Percentiles rank a stretch among this genome's conserved stretches.
phyloP scores from a whole-genome alignment of 31 red algal species.

The Odonthalia washingtoniensis region DNA sequence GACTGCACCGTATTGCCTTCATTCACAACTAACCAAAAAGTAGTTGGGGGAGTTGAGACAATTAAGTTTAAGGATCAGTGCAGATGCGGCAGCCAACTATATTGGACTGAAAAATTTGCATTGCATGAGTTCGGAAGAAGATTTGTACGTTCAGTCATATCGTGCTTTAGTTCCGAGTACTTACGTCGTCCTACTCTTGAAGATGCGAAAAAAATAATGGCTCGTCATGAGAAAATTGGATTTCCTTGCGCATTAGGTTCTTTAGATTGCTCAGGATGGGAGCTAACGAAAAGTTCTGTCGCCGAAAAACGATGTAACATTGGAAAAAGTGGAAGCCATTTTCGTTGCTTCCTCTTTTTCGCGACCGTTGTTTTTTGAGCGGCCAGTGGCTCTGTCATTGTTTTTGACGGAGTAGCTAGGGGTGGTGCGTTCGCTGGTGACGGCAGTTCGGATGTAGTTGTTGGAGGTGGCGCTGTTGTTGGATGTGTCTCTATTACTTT shows the following conservation, averaged over 20 bases:
- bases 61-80: too few species aligned
- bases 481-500: too few species aligned
- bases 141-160: slow-evolving; percentile 12
- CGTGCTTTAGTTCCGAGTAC: slow-evolving; percentile 25
- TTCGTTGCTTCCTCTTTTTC: too few species aligned
- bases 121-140: neutral
- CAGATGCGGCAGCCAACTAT: neutral
- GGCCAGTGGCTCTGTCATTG: too few species aligned
- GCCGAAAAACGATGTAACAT: neutral
- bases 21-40: slow-evolving; percentile 35
- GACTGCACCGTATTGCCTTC: slow-evolving; percentile 23
- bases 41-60: slow-evolving; percentile 11
- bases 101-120: neutral
- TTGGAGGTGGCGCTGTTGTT: too few species aligned
- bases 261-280: slow-evolving; percentile 30
- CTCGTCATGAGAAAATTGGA: neutral
- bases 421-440: too few species aligned
- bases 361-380: too few species aligned
- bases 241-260: slow-evolving; percentile 25
- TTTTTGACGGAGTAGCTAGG: too few species aligned
- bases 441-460: too few species aligned
- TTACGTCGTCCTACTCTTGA: slow-evolving; percentile 5
- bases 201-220: slow-evolving; percentile 21
- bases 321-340: slow-evolving; percentile 36
- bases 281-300: neutral